These are phyloP conservation scores for Sideroxylon spinosum DNA, from an alignment of 179 eudicot genomes.

Conservation along the genomic window DNA sequence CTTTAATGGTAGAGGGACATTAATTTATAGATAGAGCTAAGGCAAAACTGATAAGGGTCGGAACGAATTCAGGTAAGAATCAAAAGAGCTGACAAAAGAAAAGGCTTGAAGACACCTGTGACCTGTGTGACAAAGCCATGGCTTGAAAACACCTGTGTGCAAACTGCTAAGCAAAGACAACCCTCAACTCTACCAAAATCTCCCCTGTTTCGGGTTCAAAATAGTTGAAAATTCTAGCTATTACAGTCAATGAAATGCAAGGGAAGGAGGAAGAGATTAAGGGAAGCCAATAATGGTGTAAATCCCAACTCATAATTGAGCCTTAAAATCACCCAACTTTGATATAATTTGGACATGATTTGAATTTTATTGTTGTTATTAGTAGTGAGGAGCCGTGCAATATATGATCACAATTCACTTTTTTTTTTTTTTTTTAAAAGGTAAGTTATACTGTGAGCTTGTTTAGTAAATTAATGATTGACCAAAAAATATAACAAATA, in stretches of 20 bases:
- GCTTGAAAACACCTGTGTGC: constrained; percentile 13
- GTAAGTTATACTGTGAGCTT: too few species aligned
- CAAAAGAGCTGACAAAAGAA: constrained; percentile 13
- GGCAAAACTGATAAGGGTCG: constrained; percentile 23
- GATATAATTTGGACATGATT: too few species aligned
- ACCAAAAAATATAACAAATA: too few species aligned
- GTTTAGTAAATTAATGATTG: too few species aligned
- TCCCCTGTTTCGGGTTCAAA: neutral
- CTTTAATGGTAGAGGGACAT: constrained; percentile 9
- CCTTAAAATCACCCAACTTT: neutral
- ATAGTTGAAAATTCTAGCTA: constrained; percentile 8
- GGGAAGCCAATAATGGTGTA: neutral
- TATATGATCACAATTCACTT: too few species aligned
- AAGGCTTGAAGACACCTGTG: too few species aligned
- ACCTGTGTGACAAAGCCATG: neutral
- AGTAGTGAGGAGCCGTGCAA: too few species aligned
- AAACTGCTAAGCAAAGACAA: neutral
- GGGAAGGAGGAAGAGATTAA: neutral
- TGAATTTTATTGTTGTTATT: too few species aligned
- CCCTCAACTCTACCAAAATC: neutral
- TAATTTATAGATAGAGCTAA: neutral
- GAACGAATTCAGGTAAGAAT: constrained; percentile 24
- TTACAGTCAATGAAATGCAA: neutral
- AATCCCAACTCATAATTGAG: neutral
- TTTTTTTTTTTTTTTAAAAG: too few species aligned